Evolutionary conservation across 1,284 basidiomycete genomes (phyloP).

Genomic region (Flammula alnicola): DNA sequence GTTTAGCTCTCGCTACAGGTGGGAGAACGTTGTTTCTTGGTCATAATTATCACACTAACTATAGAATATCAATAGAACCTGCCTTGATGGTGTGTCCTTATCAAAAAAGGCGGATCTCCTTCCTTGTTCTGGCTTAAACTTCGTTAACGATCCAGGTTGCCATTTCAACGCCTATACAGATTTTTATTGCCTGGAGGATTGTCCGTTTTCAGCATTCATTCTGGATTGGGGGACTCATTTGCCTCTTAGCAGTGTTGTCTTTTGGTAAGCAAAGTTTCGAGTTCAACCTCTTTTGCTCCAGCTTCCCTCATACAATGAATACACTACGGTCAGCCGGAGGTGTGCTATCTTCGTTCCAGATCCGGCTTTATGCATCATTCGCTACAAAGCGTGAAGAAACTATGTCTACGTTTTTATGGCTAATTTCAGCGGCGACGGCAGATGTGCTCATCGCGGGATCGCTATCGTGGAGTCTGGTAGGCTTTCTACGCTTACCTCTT

Average conservation of each 20-base stretch:
- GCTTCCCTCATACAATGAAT: no score
- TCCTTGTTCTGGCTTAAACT: neutral
- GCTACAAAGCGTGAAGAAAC: neutral
- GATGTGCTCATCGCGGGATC: constrained; percentile 14
- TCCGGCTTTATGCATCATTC: constrained; percentile 5
- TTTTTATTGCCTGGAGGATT: constrained; percentile 31
- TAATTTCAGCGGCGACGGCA: constrained; percentile 6
- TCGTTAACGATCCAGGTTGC: constrained; percentile 22
- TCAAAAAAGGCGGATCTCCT: neutral
- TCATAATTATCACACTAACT: no score
- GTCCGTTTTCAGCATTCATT: constrained; percentile 11
- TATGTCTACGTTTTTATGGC: constrained; percentile 14
- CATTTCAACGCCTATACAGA: constrained; percentile 30
- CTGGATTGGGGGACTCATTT: constrained; percentile 12
- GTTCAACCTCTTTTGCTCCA: neutral
- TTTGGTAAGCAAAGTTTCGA: constrained; percentile 2
- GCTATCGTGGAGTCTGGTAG: constrained; percentile 15
- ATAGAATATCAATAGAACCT: no score
- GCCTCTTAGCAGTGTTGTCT: constrained; percentile 6
- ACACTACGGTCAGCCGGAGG: constrained; percentile 12
- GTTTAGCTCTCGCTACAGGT: constrained; percentile 7
- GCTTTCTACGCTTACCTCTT: neutral
- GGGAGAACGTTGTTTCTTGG: no score
- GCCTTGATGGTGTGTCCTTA: constrained; percentile 11
- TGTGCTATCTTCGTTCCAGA: constrained; percentile 5